A percentile compares a stretch with the other conserved stretches of the same genome.
Conservation (phyloP, 257 asterid species). For the Linderniella brevidens region DNA sequence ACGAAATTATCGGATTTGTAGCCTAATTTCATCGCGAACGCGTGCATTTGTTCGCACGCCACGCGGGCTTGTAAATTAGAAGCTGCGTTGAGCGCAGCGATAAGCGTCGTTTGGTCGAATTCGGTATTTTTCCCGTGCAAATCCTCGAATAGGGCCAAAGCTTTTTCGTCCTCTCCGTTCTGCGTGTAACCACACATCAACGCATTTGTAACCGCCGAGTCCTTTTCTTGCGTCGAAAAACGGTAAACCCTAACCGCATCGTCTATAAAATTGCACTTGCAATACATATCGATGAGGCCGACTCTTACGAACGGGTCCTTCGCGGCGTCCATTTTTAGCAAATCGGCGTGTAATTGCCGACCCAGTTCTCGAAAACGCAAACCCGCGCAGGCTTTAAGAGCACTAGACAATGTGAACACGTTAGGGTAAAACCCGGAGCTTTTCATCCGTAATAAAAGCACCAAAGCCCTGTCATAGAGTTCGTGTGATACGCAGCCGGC, state of each 20-base stretch:
- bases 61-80: conserved; percentile 24
- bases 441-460: conserved; percentile 33
- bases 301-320: conserved; percentile 45
- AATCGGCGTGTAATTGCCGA: conserved; percentile 35
- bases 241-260: conserved; percentile 30
- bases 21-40: conserved; percentile 42
- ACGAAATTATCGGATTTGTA: conserved; percentile 36
- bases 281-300: conserved; percentile 62
- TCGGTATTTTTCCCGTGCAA: conserved; percentile 21
- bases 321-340: conserved; percentile 30
- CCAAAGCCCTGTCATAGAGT: conserved; percentile 32
- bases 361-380: conserved; percentile 33
- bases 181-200: conserved; percentile 43
- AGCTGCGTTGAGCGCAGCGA: conserved; percentile 44
- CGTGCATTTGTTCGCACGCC: conserved; percentile 43
- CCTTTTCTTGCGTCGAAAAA: conserved; percentile 32
- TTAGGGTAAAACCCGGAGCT: conserved; percentile 37
- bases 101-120: conserved; percentile 43
- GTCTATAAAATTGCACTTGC: conserved; percentile 36
- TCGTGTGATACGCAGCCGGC: conserved; percentile 53
- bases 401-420: conserved; percentile 65
- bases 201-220: conserved; percentile 45
- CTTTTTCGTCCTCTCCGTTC: conserved; percentile 30
- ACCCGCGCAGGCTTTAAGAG: conserved; percentile 60
- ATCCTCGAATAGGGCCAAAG: conserved; percentile 34